These are phyloP conservation scores for Cladosporium sp. DNA, from an alignment of 2,329 filamentous ascomycete genomes.

Conservation along the genomic window DNA sequence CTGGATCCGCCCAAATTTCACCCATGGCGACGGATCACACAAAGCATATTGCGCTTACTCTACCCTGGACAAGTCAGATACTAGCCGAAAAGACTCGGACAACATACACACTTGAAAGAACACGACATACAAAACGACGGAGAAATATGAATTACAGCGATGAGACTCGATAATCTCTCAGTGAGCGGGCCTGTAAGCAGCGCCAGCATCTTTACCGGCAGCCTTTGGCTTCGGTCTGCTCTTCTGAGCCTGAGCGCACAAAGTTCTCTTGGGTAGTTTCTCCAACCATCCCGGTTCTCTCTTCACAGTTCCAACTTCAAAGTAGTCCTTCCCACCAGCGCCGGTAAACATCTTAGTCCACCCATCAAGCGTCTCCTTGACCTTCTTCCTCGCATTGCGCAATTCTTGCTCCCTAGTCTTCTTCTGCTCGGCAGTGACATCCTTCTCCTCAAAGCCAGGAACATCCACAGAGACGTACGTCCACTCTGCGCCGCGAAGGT, in stretches of 20 bases:
- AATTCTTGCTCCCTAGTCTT: constrained; percentile 57
- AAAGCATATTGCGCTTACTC: no score
- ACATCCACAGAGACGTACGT: constrained; percentile 68
- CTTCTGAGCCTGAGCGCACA: constrained; percentile 58
- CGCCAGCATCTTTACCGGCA: constrained; percentile 18
- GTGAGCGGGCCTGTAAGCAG: constrained; percentile 10
- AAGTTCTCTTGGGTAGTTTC: constrained; percentile 38
- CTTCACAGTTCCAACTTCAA: constrained; percentile 70
- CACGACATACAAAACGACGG: no score
- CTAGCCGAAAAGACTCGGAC: no score
- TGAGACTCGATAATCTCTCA: background rate
- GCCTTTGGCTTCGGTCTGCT: constrained; percentile 48
- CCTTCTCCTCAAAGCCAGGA: constrained; percentile 23
- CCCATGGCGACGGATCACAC: no score
- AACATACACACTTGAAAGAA: no score
- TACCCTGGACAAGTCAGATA: no score
- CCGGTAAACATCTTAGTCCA: constrained; percentile 77
- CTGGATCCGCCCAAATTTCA: no score
- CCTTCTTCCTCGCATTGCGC: constrained; percentile 59
- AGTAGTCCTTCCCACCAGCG: constrained; percentile 72
- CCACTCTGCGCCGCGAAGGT: constrained; percentile 80
- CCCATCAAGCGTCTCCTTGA: constrained; percentile 65
- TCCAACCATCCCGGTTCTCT: constrained; percentile 59
- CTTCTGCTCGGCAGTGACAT: constrained; percentile 24
- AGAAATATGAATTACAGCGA: no score